Evolutionary conservation across 2,329 filamentous ascomycete genomes (phyloP).

Genomic region (Nigrospora osmanthi): DNA sequence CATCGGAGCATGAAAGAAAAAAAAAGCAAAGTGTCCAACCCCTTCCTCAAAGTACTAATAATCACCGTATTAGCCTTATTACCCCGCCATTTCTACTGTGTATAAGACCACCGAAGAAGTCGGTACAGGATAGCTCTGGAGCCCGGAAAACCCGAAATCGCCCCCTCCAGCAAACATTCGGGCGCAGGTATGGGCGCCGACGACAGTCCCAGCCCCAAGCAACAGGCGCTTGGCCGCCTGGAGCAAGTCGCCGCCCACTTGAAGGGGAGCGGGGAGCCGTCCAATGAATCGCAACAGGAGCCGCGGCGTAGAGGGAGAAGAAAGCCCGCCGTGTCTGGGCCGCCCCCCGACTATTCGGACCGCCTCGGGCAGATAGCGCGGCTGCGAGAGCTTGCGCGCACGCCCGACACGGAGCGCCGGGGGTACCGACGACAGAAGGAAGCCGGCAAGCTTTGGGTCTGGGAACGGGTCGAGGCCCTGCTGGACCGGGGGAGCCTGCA

Average conservation of each 20-base stretch:
- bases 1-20: too few species aligned
- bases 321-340: conserved; percentile 5
- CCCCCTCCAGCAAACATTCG: neutral
- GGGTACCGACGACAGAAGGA: conserved; percentile 57
- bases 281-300: neutral
- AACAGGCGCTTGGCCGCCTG: conserved; percentile 32
- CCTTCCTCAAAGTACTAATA: too few species aligned
- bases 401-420: conserved; percentile 41
- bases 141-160: too few species aligned
- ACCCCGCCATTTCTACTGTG: too few species aligned
- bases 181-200: neutral
- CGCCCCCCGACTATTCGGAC: conserved; percentile 55
- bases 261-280: neutral
- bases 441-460: conserved; percentile 58
- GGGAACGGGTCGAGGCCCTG: conserved; percentile 51
- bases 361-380: conserved; percentile 47
- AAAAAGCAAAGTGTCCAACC: too few species aligned
- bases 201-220: neutral
- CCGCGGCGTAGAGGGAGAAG: neutral
- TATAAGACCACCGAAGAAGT: too few species aligned
- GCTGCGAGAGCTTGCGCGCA: conserved; percentile 43
- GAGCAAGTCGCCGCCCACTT: conserved; percentile 38
- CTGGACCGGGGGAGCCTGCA: conserved; percentile 47
- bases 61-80: too few species aligned
- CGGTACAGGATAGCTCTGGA: too few species aligned